Conservation (phyloP, 441 rosid genomes). For the Jatropha multifida region DNA sequence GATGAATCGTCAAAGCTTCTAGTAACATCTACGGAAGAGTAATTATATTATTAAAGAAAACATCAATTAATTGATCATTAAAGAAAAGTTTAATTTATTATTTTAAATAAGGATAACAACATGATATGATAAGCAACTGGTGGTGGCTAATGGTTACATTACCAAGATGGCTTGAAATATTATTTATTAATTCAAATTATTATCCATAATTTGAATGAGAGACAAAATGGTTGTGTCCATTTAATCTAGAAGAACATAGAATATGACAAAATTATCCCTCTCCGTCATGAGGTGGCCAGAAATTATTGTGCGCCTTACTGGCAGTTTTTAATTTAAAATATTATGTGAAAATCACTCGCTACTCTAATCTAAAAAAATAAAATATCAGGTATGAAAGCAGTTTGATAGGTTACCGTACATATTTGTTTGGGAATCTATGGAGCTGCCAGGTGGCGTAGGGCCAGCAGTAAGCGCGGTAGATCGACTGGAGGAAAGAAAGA, state of each 20-base stretch:
- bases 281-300: neutral
- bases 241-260: neutral
- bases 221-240: too few species aligned
- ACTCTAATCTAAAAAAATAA: neutral
- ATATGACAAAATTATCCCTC: neutral
- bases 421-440: neutral
- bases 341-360: too few species aligned
- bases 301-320: neutral
- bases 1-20: constrained; percentile 5
- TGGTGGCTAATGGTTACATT: too few species aligned
- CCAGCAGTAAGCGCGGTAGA: neutral
- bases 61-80: too few species aligned
- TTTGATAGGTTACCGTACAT: neutral
- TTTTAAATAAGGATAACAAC: too few species aligned
- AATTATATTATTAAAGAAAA: neutral
- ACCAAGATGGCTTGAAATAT: too few species aligned
- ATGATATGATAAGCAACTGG: too few species aligned
- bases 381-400: neutral
- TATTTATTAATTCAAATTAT: too few species aligned
- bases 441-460: neutral
- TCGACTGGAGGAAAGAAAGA: neutral
- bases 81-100: too few species aligned
- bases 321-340: neutral
- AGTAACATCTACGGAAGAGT: neutral
- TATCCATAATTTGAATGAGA: neutral